Evolutionary conservation across 495 filamentous ascomycete species (phyloP), one percentile per base, ranked within the genome.

Genomic region (Penicillium diatomitis): DNA sequence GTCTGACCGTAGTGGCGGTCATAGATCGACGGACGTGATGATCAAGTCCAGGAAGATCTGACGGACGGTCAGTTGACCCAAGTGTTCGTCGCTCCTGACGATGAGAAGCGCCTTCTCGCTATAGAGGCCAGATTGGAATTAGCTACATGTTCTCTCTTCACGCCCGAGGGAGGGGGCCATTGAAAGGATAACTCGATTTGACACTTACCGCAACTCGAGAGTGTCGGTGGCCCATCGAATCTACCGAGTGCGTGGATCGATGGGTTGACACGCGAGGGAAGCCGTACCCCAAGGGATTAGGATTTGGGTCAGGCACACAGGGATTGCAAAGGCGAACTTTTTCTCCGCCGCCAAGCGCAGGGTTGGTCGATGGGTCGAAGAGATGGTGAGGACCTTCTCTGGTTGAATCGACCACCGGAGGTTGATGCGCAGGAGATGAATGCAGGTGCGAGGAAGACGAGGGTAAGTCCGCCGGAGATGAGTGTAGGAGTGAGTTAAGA

Each of bases 311-410:
- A 29, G 89, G 90, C 20, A 96, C 90, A 60, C 90, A 96, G 2
- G 90, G 90, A 60, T 96, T 95, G 74, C 90, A 96, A 8, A 96
- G 81, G 44, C 90, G 79, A 36, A 96, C 90, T 67, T 88, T 81
- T 60, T 90, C 87, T 8, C 90, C 89, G 38, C 90, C 90, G 29
- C 81, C 82, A 3, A 88, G 70, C 8, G 77, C 74, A 28, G 76
- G 74, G 49, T 86, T 67, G 39, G 69, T 40, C 20, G 64, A 47
- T 28, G 59, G 39, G 40, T 57, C 43, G 11, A 56, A 51, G 10
- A 52, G 40, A 11, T 51, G 20, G 20, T 20, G 47, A 11, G 44
- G 41, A n/a, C 68, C 62, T 28, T 74, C 71, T 3, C 44, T 66
- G 12, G 73, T 76, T 6, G 74, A 62, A 57, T 74, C 70, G 35